phyloP scores from a whole-genome alignment of 2,329 filamentous ascomycete species.

The Drechslerella dactyloides region DNA sequence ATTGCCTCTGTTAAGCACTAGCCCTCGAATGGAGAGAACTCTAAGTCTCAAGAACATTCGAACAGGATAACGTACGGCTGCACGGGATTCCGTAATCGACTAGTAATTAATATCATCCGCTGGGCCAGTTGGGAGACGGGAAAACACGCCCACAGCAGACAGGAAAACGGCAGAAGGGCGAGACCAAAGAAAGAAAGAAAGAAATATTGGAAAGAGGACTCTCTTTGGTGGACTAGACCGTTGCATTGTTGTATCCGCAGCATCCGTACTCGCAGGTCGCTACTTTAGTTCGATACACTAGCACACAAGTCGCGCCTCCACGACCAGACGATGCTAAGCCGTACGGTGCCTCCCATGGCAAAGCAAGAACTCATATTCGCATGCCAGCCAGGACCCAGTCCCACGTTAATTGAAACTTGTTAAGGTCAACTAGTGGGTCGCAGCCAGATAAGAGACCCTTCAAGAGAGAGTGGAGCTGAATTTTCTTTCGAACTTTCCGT shows the following conservation, averaged over 20 bases:
- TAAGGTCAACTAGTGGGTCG: slow-evolving; percentile 9
- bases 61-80: background rate
- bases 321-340: background rate
- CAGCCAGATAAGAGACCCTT: slow-evolving; percentile 20
- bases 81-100: slow-evolving; percentile 1
- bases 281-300: slow-evolving; percentile 9
- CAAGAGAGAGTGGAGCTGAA: slow-evolving; percentile 11
- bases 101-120: background rate
- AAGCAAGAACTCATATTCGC: background rate
- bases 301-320: background rate
- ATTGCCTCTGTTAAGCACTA: slow-evolving; percentile 38
- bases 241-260: background rate
- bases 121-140: background rate
- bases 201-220: background rate
- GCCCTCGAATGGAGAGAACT: background rate
- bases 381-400: slow-evolving; percentile 14
- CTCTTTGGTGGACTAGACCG: too few relatives aligned
- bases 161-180: background rate
- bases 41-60: too few relatives aligned
- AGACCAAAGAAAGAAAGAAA: background rate
- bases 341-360: background rate
- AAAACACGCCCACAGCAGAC: background rate
- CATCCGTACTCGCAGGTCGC: background rate
- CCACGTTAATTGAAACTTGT: slow-evolving; percentile 29
- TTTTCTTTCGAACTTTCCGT: slow-evolving; percentile 18